Evolutionary conservation across 2,329 filamentous ascomycete species (phyloP), one percentile per base, ranked within the genome.

Genomic region (Verticillium klebahnii): DNA sequence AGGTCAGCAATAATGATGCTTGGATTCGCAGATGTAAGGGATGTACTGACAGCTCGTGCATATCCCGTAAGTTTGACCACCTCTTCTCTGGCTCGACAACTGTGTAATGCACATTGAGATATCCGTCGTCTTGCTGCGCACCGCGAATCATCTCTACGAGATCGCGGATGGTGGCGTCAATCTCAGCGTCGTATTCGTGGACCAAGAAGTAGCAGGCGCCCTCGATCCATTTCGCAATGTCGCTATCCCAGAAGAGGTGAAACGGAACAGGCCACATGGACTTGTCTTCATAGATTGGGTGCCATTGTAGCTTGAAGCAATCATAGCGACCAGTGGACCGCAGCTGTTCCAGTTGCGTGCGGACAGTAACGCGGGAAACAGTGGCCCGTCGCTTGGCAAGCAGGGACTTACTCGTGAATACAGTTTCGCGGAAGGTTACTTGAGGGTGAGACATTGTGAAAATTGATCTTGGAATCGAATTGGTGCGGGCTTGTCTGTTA

Each of bases 101-200:
- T 0, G 83, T 86, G 64, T 83, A 88, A 67, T 88, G 85, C 7
- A 87, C 81, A 67, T 88, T 88, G 25, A 89, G 68, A 67, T 89
- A 89, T 1, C 86, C 86, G 67, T 89, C 86, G 1, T 74, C 70
- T 60, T 84, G 80, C 71, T 88, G 85, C 0, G 86, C 85, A 2
- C 67, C 71, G 8, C 78, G 68, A 12, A 88, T 86, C 80, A 85
- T 87, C 0, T 77, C 74, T 0, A 85, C 84, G n/a, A 88, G 69
- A 61, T 88, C 82, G 34, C 79, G 70, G 0, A 87, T 76, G 0
- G 84, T 83, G 1, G 70, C 70, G 60, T 83, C 78, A 59, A 86
- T 72, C 54, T 81, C 76, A 0, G 71, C 68, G 61, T 83, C 76
- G 19, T 78, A 71, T 15, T 77, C 64, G 55, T 76, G 71, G 32